Conservation (phyloP, 176 grass and related monocot genomes). For the Phoenix dactylifera region DNA sequence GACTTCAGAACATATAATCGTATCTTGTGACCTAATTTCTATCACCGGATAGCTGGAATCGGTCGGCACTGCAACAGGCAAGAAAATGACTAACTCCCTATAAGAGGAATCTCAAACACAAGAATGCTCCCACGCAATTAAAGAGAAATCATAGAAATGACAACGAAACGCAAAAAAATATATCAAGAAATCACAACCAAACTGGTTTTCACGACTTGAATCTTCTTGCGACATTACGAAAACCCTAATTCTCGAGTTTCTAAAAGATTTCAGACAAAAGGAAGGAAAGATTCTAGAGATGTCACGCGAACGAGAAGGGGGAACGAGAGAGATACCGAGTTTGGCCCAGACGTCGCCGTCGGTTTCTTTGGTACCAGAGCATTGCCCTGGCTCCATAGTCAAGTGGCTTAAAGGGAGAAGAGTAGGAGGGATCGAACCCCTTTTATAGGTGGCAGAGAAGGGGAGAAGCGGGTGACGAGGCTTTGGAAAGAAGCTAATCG, state of each 20-base stretch:
- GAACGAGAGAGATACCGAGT: conserved; percentile 37
- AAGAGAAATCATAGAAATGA: too few relatives aligned
- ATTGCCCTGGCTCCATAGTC: conserved; percentile 69
- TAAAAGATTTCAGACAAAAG: too few relatives aligned
- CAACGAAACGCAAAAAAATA: conserved; percentile 4
- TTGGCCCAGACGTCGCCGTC: conserved; percentile 48
- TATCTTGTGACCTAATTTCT: conserved; percentile 37
- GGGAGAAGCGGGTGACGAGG: too few relatives aligned
- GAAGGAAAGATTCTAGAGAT: background rate
- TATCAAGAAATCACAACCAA: conserved; percentile 26
- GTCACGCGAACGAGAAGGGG: background rate
- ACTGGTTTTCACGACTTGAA: too few relatives aligned
- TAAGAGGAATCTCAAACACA: too few relatives aligned
- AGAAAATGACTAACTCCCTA: background rate
- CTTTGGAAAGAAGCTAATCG: too few relatives aligned
- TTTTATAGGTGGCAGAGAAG: too few relatives aligned
- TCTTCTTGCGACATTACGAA: too few relatives aligned
- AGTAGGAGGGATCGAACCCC: too few relatives aligned
- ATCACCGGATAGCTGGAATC: conserved; percentile 42
- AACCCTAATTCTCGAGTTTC: too few relatives aligned
- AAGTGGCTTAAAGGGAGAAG: too few relatives aligned
- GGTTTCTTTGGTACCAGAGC: conserved; percentile 31
- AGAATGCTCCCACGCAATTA: too few relatives aligned
- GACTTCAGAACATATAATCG: conserved; percentile 44
- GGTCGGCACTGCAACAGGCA: conserved; percentile 41